Evolutionary conservation across 1,139 yeast genomes (phyloP), one percentile per base, ranked within the genome.

Genomic region (Saccharomyces pastorianus): DNA sequence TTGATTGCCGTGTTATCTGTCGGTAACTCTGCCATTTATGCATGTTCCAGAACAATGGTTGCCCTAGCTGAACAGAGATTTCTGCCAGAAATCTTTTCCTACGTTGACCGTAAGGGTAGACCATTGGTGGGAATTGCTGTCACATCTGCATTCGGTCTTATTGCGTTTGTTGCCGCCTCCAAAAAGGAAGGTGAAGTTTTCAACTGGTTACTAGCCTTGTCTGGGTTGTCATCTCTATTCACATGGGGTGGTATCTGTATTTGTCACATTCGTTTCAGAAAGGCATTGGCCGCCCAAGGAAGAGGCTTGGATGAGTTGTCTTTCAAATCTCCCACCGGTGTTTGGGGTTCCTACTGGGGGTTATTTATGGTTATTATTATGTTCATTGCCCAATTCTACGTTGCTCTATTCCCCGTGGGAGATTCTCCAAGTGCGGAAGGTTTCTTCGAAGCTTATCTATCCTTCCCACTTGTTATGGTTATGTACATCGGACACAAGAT

Each of bases 211-310:
- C 71, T 83, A 68, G 85, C 88, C 46, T 68, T 84, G 50, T 82
- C 86, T 49, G 88, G 87, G 55, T 74, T 84, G 56, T 81, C 88
- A 29, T 77, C 87, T 1, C 70, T 84, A 57, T 80, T 83, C 67
- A 81, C 88, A 14, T 85, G 90, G 91, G 78, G 77, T 47, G 80
- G 84, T 50, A 82, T 84, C 58, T 80, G 82, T 64, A 62, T 82
- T 51, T 79, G 83, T 64, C 86, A 80, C 61, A 72, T 84, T 53
- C 77, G 89, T 68, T 83, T 84, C 70, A 81, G 90, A 75, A 70
- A 76, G 56, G 88, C 88, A 6, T 71, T 84, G 68, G 68, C 68
- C 27, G 81, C 71, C 6, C 84, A 81, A 70, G 83, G 84, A 51
- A 79, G 88, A 72, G 62, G 67, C 25, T 74, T 79, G 8, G 78